These are phyloP conservation scores for Tricholoma flavovirens DNA, from an alignment of 768 basidiomycete genomes.

Conservation along the genomic window DNA sequence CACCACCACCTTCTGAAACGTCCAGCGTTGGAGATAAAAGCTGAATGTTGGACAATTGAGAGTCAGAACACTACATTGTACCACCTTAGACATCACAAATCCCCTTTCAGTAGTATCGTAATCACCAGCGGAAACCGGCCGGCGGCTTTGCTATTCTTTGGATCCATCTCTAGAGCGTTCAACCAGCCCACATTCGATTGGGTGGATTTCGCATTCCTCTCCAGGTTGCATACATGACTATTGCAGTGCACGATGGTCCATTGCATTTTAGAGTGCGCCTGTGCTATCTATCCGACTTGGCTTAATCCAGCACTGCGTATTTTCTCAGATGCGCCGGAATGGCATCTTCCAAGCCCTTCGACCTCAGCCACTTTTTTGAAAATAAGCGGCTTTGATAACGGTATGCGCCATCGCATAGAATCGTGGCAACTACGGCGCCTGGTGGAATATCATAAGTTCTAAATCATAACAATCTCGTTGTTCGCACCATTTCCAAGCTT, in stretches of 20 bases:
- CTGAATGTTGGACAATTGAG: slow-evolving; percentile 6
- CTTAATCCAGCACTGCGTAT: slow-evolving; percentile 81
- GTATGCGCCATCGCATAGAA: slow-evolving; percentile 94
- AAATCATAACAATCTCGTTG: background rate
- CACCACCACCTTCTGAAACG: slow-evolving; percentile 14
- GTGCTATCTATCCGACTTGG: background rate
- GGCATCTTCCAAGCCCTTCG: slow-evolving; percentile 68
- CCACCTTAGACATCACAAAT: slow-evolving; percentile 11
- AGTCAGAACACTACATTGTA: slow-evolving; percentile 6
- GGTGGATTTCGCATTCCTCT: background rate
- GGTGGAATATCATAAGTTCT: background rate
- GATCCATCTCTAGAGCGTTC: background rate
- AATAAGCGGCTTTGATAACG: slow-evolving; percentile 96
- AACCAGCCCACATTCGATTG: background rate
- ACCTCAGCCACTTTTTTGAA: slow-evolving; percentile 85
- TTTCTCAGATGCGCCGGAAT: slow-evolving; percentile 85
- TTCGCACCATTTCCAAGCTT: slow-evolving; percentile 73
- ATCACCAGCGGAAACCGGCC: background rate
- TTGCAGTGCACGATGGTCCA: background rate
- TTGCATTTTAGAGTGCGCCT: background rate
- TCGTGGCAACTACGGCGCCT: slow-evolving; percentile 84
- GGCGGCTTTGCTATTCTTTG: background rate
- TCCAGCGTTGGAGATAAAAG: slow-evolving; percentile 11
- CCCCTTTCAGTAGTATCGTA: slow-evolving; percentile 12
- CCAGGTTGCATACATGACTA: background rate